A percentile compares a stretch with the other conserved stretches of the same genome.
Evolutionary conservation across 1,139 yeast species (phyloP).

Genomic region (Suhomyces atakaporum): DNA sequence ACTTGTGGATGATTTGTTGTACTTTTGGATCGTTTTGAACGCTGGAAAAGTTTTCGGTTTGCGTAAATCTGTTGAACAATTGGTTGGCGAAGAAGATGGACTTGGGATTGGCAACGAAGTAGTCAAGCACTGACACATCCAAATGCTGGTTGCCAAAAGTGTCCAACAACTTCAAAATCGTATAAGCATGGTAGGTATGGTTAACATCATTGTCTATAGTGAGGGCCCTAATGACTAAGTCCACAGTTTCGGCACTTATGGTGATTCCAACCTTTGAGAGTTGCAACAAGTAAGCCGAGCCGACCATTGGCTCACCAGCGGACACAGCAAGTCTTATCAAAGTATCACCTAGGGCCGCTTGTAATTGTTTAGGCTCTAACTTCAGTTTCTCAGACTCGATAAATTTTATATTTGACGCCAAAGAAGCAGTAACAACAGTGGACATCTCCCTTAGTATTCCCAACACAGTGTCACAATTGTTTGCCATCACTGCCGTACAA

Average conservation of each 20-base stretch:
- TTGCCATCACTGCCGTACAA: slow-evolving; percentile 14
- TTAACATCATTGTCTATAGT: slow-evolving; percentile 12
- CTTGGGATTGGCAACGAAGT: slow-evolving; percentile 11
- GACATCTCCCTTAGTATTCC: slow-evolving; percentile 11
- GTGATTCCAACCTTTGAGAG: slow-evolving; percentile 5
- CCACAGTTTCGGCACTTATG: slow-evolving; percentile 8
- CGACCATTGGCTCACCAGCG: slow-evolving; percentile 28
- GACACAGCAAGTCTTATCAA: slow-evolving; percentile 12
- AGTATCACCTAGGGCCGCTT: slow-evolving; percentile 4
- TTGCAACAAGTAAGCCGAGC: slow-evolving; percentile 19
- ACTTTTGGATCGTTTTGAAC: slow-evolving; percentile 1
- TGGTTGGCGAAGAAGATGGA: slow-evolving; percentile 18
- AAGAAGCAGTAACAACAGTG: too few species aligned
- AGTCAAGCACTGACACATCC: slow-evolving; percentile 5
- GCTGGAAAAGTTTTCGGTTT: neutral
- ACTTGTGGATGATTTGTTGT: slow-evolving; percentile 5
- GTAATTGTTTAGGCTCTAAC: neutral
- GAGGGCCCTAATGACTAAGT: slow-evolving; percentile 10
- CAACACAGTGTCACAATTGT: slow-evolving; percentile 11
- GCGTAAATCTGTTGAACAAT: slow-evolving; percentile 4
- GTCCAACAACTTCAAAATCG: slow-evolving; percentile 15
- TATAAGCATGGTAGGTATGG: slow-evolving; percentile 14
- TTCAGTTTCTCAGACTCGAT: slow-evolving; percentile 2
- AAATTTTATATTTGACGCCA: slow-evolving; percentile 2
- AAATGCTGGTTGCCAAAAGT: slow-evolving; percentile 1